These are phyloP conservation scores for Protostelium mycophagum DNA, from an alignment of 78 protist species.

Conservation along the genomic window DNA sequence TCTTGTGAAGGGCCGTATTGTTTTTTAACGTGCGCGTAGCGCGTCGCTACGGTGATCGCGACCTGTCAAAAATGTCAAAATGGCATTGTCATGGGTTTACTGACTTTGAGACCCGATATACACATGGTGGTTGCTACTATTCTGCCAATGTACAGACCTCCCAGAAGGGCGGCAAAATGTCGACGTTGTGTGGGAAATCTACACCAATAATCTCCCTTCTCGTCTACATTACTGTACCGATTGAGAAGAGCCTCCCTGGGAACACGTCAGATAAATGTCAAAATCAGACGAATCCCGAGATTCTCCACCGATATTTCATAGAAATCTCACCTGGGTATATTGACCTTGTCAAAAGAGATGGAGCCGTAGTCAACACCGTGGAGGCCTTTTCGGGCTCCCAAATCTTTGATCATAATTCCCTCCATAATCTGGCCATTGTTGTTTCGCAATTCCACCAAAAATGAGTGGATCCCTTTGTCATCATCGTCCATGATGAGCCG, in stretches of 20 bases:
- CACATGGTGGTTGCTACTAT: neutral
- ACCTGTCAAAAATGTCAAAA: too few species aligned
- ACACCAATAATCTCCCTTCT: neutral
- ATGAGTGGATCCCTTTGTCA: constrained; percentile 64
- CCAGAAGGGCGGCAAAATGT: neutral
- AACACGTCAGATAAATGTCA: neutral
- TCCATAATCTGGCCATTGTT: constrained; percentile 2
- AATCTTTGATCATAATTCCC: constrained; percentile 50
- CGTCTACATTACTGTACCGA: neutral
- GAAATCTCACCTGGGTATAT: constrained; percentile 44
- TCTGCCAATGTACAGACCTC: neutral
- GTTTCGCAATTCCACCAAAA: constrained; percentile 49
- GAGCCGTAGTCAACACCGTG: constrained; percentile 74
- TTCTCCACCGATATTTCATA: constrained; percentile 43
- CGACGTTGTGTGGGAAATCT: neutral
- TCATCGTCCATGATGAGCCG: constrained; percentile 30
- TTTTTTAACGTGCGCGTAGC: constrained; percentile 12
- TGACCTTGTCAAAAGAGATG: constrained; percentile 51
- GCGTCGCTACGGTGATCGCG: constrained; percentile 24
- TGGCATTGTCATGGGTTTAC: too few species aligned
- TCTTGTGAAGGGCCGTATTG: constrained; percentile 28
- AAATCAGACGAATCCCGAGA: too few species aligned
- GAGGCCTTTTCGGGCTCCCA: constrained; percentile 60
- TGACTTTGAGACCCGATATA: neutral
- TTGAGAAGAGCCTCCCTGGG: neutral